These are phyloP conservation scores for Botrytis byssoidea DNA, from an alignment of 2,329 filamentous ascomycete genomes.

Conservation along the genomic window DNA sequence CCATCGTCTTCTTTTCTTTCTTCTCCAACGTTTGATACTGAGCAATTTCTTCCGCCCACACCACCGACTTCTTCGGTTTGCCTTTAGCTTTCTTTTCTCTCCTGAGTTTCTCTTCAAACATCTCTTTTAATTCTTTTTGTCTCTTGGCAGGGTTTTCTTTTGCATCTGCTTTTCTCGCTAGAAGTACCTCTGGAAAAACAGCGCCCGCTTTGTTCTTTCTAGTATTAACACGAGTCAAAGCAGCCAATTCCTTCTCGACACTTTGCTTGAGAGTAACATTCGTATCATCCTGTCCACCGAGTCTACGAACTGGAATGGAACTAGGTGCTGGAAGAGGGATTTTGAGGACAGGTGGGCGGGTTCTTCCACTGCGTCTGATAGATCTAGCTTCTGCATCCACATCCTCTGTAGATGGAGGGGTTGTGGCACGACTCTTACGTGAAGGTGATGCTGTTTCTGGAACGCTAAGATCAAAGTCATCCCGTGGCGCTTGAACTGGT, in stretches of 20 bases:
- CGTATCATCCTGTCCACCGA: slow-evolving; percentile 36
- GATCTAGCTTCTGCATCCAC: slow-evolving; percentile 29
- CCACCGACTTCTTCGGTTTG: slow-evolving; percentile 33
- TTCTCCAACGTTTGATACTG: slow-evolving; percentile 32
- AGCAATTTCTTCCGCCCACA: slow-evolving; percentile 38
- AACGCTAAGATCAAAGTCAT: slow-evolving; percentile 32
- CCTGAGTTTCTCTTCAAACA: slow-evolving; percentile 35
- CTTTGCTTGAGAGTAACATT: slow-evolving; percentile 37
- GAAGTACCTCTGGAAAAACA: slow-evolving; percentile 36
- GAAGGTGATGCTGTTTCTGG: slow-evolving; percentile 27
- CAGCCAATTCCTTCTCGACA: slow-evolving; percentile 45
- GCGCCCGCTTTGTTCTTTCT: slow-evolving; percentile 47
- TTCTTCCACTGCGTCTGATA: slow-evolving; percentile 37
- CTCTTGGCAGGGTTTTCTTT: slow-evolving; percentile 43
- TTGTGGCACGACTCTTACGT: slow-evolving; percentile 25
- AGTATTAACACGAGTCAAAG: slow-evolving; percentile 46
- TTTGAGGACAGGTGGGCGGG: slow-evolving; percentile 35
- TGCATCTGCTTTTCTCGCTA: slow-evolving; percentile 41
- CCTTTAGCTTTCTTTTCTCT: slow-evolving; percentile 32
- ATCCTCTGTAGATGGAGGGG: slow-evolving; percentile 23
- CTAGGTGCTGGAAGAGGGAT: slow-evolving; percentile 32
- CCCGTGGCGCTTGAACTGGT: slow-evolving; percentile 27
- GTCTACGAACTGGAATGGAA: slow-evolving; percentile 37
- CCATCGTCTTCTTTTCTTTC: slow-evolving; percentile 30
- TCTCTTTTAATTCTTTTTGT: slow-evolving; percentile 39